Evolutionary conservation across 2,329 filamentous ascomycete species (phyloP).

Genomic region (Clarireedia monteithiana): DNA sequence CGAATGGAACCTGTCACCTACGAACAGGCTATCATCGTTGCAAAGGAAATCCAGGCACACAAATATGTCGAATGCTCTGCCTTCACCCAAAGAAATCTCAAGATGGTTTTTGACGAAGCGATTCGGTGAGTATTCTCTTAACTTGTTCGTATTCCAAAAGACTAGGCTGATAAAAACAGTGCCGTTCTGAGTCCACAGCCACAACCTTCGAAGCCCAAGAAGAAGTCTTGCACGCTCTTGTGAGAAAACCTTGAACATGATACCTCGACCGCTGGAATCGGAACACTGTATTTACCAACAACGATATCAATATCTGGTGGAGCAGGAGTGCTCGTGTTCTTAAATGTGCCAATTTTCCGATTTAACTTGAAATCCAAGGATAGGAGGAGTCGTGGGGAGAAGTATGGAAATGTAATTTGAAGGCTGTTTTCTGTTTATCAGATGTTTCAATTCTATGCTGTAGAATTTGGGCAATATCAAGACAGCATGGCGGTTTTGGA

Average conservation of each 20-base stretch:
- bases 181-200: slow-evolving; percentile 65
- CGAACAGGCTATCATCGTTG: slow-evolving; percentile 79
- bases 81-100: slow-evolving; percentile 90
- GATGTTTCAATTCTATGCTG: slow-evolving; percentile 3
- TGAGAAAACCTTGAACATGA: slow-evolving; percentile 28
- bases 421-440: slow-evolving; percentile 6
- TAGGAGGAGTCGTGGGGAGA: background rate
- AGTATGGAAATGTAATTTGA: slow-evolving; percentile 4
- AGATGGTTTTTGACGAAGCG: slow-evolving; percentile 97
- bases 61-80: slow-evolving; percentile 99
- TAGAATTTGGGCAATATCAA: slow-evolving; percentile 8
- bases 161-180: slow-evolving; percentile 33
- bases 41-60: slow-evolving; percentile 90
- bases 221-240: slow-evolving; percentile 62
- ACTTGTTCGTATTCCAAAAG: background rate
- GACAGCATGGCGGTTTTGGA: background rate
- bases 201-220: slow-evolving; percentile 43
- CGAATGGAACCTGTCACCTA: slow-evolving; percentile 97
- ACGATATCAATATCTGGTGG: background rate
- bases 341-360: background rate
- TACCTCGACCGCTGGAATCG: no score
- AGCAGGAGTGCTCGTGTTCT: background rate
- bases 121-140: slow-evolving; percentile 65
- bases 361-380: background rate
- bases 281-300: no score